Evolutionary conservation across 2,329 filamentous ascomycete species (phyloP), one percentile per base, ranked within the genome.

Genomic region (Didymosphaeria variabile): DNA sequence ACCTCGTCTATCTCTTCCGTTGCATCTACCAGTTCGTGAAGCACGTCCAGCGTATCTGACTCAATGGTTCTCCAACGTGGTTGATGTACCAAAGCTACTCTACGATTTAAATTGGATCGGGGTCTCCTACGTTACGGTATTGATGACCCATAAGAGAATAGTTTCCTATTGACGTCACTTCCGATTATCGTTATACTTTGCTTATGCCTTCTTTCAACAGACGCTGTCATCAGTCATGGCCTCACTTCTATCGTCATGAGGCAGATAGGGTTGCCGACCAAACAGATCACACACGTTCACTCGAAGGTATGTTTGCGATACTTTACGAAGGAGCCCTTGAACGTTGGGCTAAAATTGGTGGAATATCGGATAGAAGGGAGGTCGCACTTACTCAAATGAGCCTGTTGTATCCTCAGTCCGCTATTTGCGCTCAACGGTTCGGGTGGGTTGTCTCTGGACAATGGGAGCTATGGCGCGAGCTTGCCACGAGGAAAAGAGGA

Each of bases 381-480:
- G 31, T 55, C 31, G 53, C 53, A 55, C 31, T 38, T 55, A n/a
- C 40, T 47, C 5, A 55, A 10, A 55, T 38, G 15, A 55, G 53
- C 53, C 29, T 47, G 15, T 17, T 31, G 26, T 17, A 26, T 23
- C 13, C 19, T 46, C 15, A 46, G 53, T 15, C 8, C 10, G 8
- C 17, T 40, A n/a, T 17, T 8, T 45, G 26, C 15, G 6, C 26
- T 9, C 26, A 15, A 31, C 15, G 8, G 19, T 45, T 29, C 12
- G 19, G 9, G n/a, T 23, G 26, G 52, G 26, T 9, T 29, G 2
- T 34, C 9, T 55, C 5, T 46, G 19, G 31, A 47, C 42, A 55
- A 47, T 46, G 47, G 53, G 3, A 55, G 29, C 19, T 55, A 42
- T 46, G 42, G 42, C 7, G 42, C 40, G 29, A 55, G 53, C 6